A percentile compares a stretch with the other conserved stretches of the same genome.
These are phyloP conservation scores for Tuber indicum DNA, from an alignment of 495 filamentous ascomycete genomes.

Conservation along the genomic window DNA sequence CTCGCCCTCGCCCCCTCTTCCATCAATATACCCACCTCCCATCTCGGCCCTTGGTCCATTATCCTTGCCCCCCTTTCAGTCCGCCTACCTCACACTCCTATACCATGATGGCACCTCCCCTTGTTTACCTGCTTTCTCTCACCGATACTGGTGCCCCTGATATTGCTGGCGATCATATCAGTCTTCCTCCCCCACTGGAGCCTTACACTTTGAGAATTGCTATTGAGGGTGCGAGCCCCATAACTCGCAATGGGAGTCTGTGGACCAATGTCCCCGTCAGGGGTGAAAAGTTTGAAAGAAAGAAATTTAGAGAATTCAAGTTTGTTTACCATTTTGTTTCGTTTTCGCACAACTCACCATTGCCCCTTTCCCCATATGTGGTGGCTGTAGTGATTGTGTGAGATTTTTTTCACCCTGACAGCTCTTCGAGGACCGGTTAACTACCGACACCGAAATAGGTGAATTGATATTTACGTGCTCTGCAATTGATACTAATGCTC, in stretches of 20 bases:
- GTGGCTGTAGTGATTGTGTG: not conserved
- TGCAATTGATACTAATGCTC: constrained; percentile 7
- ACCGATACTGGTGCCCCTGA: constrained; percentile 89
- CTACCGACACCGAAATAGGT: not conserved
- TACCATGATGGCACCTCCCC: constrained; percentile 30
- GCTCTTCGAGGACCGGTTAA: not conserved
- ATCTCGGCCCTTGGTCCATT: not conserved
- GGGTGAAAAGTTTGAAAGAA: constrained; percentile 65
- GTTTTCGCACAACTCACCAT: not conserved
- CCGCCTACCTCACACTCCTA: not conserved
- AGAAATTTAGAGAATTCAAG: constrained; percentile 79
- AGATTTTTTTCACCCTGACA: not conserved
- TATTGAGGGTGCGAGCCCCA: constrained; percentile 92
- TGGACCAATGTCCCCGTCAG: constrained; percentile 90
- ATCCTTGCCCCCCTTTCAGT: not conserved
- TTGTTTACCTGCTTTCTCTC: constrained; percentile 77
- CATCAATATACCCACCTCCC: not conserved
- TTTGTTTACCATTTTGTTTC: constrained; percentile 47
- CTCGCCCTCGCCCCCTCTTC: not conserved
- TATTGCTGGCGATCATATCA: constrained; percentile 82
- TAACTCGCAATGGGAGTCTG: constrained; percentile 84
- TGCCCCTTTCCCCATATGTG: not conserved
- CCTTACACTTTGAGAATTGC: constrained; percentile 79
- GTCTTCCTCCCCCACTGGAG: constrained; percentile 67
- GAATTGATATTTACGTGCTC: not conserved